Conservation (phyloP, 768 basidiomycete species). For the Leccinum subgranulosum region DNA sequence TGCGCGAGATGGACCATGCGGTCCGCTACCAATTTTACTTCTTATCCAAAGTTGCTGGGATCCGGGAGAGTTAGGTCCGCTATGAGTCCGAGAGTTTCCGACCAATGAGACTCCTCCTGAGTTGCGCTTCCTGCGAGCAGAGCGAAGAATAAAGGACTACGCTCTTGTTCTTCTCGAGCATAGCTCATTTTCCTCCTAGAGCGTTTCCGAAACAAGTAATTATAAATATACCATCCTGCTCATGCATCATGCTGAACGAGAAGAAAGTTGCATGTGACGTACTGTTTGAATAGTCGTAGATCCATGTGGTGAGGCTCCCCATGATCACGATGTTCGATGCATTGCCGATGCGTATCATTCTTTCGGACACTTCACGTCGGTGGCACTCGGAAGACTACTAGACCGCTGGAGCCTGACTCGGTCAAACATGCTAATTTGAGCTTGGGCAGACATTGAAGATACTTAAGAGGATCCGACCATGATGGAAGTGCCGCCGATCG, state of each 20-base stretch:
- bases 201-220: neutral
- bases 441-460: too few species aligned
- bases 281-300: slow-evolving; percentile 3
- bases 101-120: neutral
- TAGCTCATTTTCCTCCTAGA: neutral
- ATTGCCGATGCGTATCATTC: too few species aligned
- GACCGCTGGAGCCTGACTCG: too few species aligned
- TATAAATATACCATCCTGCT: neutral
- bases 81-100: neutral
- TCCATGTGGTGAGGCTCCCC: too few species aligned
- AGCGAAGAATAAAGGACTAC: neutral
- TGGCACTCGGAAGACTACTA: too few species aligned
- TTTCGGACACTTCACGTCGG: too few species aligned
- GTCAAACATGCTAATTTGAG: too few species aligned
- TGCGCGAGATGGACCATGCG: slow-evolving; percentile 5
- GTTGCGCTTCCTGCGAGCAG: neutral
- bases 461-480: too few species aligned
- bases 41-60: neutral
- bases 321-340: too few species aligned
- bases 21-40: neutral
- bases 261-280: neutral
- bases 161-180: neutral
- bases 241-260: too few species aligned
- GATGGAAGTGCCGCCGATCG: too few species aligned
- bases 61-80: neutral